These are phyloP conservation scores for Gymnopilus junonius DNA, from an alignment of 768 basidiomycete species.

Conservation along the genomic window DNA sequence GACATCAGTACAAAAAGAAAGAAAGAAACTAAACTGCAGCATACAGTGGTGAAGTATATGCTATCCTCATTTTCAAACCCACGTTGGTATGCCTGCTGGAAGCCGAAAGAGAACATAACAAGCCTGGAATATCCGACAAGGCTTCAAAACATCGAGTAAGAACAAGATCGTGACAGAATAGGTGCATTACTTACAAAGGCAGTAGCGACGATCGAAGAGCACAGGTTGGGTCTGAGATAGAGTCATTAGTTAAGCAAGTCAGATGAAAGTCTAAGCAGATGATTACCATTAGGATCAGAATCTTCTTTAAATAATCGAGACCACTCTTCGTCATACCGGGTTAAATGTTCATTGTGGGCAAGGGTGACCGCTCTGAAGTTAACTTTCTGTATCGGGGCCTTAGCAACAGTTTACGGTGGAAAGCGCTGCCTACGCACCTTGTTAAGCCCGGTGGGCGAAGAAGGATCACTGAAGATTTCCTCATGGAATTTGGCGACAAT, in stretches of 20 bases:
- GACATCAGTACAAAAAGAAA: background rate
- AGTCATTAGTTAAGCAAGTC: background rate
- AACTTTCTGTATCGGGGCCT: constrained; percentile 48
- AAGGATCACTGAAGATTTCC: constrained; percentile 74
- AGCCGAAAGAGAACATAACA: constrained; percentile 87
- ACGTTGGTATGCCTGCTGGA: constrained; percentile 80
- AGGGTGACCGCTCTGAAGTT: constrained; percentile 71
- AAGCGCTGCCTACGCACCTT: constrained; percentile 44
- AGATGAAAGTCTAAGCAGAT: background rate
- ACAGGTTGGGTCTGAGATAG: constrained; percentile 53
- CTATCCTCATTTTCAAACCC: constrained; percentile 66
- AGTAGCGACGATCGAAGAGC: constrained; percentile 67
- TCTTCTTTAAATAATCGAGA: constrained; percentile 57
- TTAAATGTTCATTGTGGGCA: constrained; percentile 61
- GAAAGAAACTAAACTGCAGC: constrained; percentile 9
- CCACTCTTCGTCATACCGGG: constrained; percentile 71
- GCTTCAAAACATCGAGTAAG: constrained; percentile 40
- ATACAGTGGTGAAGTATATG: constrained; percentile 70
- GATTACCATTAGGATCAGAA: constrained; percentile 59
- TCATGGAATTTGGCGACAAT: constrained; percentile 79
- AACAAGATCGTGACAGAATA: background rate
- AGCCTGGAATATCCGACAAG: constrained; percentile 77
- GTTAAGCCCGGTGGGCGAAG: constrained; percentile 69
- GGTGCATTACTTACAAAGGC: constrained; percentile 65
- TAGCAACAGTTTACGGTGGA: background rate